phyloP scores from a whole-genome alignment of 2,329 filamentous ascomycete genomes.

The Juglanconis juglandina region DNA sequence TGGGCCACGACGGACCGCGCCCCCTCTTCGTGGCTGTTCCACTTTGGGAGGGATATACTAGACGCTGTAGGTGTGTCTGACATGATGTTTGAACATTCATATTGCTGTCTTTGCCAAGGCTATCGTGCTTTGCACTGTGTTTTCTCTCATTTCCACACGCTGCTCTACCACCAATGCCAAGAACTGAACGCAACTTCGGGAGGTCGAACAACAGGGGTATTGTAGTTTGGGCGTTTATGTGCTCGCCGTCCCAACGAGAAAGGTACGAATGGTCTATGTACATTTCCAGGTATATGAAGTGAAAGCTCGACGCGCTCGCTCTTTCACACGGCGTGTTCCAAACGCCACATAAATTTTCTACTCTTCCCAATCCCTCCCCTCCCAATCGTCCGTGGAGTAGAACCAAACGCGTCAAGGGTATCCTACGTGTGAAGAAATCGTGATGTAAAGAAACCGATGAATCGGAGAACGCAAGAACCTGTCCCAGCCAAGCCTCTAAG shows the following conservation, averaged over 20 bases:
- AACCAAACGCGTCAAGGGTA: conserved; percentile 20
- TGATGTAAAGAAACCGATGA: conserved; percentile 6
- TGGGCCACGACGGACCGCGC: background rate
- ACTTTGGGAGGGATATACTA: background rate
- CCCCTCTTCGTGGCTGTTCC: background rate
- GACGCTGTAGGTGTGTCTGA: too few species aligned
- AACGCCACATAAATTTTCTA: background rate
- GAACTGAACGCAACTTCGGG: background rate
- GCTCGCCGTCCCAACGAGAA: background rate
- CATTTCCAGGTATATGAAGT: background rate
- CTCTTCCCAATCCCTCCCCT: background rate
- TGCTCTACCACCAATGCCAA: too few species aligned
- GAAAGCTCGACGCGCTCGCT: background rate
- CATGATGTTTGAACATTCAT: too few species aligned
- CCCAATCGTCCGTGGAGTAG: background rate
- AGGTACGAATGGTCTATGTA: background rate
- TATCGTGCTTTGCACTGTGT: too few species aligned
- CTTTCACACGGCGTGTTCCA: background rate
- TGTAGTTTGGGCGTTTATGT: background rate
- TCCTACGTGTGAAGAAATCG: conserved; percentile 11
- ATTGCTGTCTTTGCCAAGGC: too few species aligned
- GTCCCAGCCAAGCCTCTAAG: background rate
- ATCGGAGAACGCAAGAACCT: background rate
- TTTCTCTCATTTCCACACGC: too few species aligned
- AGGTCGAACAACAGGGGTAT: background rate